These are phyloP conservation scores for Leucaena leucocephala DNA, from an alignment of 306 rosid species.

Conservation along the genomic window DNA sequence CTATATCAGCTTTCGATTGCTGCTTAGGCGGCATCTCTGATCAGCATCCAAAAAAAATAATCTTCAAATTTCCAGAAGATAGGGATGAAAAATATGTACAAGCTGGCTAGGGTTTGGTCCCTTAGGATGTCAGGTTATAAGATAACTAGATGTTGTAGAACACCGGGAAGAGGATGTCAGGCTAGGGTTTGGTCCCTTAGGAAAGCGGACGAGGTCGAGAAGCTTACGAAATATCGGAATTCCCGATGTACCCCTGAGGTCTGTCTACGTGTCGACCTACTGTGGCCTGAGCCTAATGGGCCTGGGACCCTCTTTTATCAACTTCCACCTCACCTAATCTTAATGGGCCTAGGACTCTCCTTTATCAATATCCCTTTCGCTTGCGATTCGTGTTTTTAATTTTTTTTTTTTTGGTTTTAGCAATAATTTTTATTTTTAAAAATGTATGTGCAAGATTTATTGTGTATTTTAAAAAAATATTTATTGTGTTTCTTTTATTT, in stretches of 20 bases:
- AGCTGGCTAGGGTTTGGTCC: too few species aligned
- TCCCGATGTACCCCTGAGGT: constrained; percentile 7
- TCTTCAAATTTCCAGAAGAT: background rate
- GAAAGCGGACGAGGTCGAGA: constrained; percentile 14
- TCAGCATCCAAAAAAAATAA: constrained; percentile 2
- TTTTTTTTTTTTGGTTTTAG: background rate
- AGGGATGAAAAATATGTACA: background rate
- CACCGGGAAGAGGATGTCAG: constrained; percentile 13
- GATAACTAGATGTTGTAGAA: background rate
- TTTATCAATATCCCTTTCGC: background rate
- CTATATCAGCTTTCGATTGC: constrained; percentile 58
- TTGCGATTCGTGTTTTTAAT: background rate
- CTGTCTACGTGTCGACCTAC: background rate
- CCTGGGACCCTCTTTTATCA: background rate
- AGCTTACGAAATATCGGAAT: constrained; percentile 5
- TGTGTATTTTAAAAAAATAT: too few species aligned
- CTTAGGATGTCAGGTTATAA: background rate
- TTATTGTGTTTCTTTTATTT: too few species aligned
- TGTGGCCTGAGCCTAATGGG: background rate
- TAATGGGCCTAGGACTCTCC: background rate
- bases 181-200: constrained; percentile 23
- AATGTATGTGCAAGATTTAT: too few species aligned
- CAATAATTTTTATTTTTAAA: background rate
- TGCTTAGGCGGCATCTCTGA: constrained; percentile 72
- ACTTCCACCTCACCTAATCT: background rate